phyloP scores from a whole-genome alignment of 306 rosid species.

The Carpinus viminea region DNA sequence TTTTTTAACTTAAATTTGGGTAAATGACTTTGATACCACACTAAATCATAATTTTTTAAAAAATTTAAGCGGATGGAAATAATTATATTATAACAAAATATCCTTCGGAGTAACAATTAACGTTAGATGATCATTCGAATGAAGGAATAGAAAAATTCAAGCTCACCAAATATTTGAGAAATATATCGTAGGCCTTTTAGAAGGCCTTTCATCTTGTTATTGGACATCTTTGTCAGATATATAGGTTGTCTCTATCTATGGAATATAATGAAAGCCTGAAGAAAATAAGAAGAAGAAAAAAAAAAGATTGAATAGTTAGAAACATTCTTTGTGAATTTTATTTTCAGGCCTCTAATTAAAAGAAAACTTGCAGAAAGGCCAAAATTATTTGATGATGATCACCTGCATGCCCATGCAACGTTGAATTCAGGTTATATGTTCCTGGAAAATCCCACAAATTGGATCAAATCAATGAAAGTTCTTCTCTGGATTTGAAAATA shows the following conservation, averaged over 20 bases:
- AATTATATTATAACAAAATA: too few species aligned
- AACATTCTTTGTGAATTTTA: background rate
- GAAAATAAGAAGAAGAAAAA: too few species aligned
- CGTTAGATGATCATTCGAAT: too few species aligned
- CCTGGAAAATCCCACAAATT: conserved; percentile 28
- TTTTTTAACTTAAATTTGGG: too few species aligned
- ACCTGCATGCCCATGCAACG: background rate
- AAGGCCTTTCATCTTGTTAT: conserved; percentile 85
- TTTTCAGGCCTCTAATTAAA: background rate
- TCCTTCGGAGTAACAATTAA: too few species aligned
- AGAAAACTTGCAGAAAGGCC: too few species aligned
- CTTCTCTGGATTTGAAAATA: conserved; percentile 10
- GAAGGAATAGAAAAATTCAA: background rate
- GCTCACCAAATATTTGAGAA: conserved; percentile 83
- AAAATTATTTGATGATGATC: too few species aligned
- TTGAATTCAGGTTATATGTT: conserved; percentile 24
- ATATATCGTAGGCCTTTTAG: conserved; percentile 85
- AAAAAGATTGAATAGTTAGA: background rate
- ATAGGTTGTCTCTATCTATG: background rate
- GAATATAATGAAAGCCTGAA: background rate
- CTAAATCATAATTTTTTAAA: too few species aligned
- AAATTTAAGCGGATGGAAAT: too few species aligned
- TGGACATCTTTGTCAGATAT: conserved; percentile 44
- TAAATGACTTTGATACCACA: too few species aligned
- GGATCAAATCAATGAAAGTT: background rate